phyloP scores from a whole-genome alignment of 169 alveolate species.

The Plasmodium vivax region DNA sequence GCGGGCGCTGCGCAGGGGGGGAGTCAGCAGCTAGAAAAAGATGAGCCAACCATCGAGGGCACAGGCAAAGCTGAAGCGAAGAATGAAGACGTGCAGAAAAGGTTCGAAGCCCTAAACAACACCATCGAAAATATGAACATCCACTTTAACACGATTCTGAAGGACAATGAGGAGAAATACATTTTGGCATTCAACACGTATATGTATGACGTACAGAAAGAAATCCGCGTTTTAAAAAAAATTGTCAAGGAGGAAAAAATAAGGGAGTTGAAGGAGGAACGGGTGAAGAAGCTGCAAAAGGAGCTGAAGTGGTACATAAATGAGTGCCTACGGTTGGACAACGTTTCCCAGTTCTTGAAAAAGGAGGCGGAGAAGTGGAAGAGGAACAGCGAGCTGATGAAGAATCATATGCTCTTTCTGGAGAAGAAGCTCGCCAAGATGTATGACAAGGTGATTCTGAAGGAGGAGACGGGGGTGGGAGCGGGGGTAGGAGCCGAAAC shows the following conservation, averaged over 20 bases:
- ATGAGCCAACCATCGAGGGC: background rate
- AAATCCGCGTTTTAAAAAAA: conserved; percentile 42
- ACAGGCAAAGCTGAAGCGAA: background rate
- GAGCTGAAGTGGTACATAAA: conserved; percentile 72
- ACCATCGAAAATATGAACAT: conserved; percentile 62
- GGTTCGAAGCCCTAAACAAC: conserved; percentile 44
- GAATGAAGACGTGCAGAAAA: conserved; percentile 38
- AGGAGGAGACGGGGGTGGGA: background rate
- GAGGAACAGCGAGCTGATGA: conserved; percentile 70
- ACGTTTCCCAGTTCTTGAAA: conserved; percentile 52
- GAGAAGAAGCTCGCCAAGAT: conserved; percentile 48
- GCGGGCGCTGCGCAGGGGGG: background rate
- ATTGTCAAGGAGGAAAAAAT: conserved; percentile 66
- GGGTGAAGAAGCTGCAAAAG: conserved; percentile 48
- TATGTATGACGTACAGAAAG: conserved; percentile 74
- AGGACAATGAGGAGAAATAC: conserved; percentile 71
- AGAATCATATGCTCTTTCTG: conserved; percentile 51
- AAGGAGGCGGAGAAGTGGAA: conserved; percentile 76
- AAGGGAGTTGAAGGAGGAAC: conserved; percentile 63
- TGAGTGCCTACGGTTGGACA: conserved; percentile 61
- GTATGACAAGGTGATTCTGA: conserved; percentile 43
- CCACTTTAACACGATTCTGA: conserved; percentile 32
- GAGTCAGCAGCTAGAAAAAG: background rate
- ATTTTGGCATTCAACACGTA: conserved; percentile 65
- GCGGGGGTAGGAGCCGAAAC: background rate